Conservation (phyloP, 2,329 filamentous ascomycete species). For the Colletotrichum navitas region DNA sequence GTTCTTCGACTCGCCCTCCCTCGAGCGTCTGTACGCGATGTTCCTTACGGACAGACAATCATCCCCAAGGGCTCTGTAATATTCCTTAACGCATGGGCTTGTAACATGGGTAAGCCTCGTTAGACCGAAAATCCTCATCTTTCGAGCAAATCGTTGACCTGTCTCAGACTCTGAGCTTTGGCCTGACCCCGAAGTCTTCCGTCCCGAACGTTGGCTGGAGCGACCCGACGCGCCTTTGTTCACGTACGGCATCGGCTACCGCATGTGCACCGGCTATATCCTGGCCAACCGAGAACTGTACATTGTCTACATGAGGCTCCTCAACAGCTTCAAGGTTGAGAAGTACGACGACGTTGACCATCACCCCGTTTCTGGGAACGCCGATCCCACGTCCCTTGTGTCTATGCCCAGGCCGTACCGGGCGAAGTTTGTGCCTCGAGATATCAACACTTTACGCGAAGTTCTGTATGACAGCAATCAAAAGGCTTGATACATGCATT, state of each 20-base stretch:
- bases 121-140: background rate
- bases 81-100: slow-evolving; percentile 77
- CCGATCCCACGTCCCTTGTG: slow-evolving; percentile 73
- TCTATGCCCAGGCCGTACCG: slow-evolving; percentile 70
- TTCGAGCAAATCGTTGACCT: background rate
- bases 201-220: slow-evolving; percentile 70
- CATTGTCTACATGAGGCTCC: slow-evolving; percentile 71
- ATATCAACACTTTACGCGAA: background rate
- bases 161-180: slow-evolving; percentile 64
- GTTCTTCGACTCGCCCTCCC: slow-evolving; percentile 74
- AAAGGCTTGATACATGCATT: background rate
- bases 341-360: slow-evolving; percentile 67
- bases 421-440: slow-evolving; percentile 68
- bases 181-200: slow-evolving; percentile 64
- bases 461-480: background rate
- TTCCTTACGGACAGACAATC: slow-evolving; percentile 67
- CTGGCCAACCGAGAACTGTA: slow-evolving; percentile 76
- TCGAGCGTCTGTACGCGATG: slow-evolving; percentile 70
- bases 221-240: slow-evolving; percentile 74
- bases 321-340: slow-evolving; percentile 72
- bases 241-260: slow-evolving; percentile 74
- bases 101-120: slow-evolving; percentile 70
- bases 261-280: slow-evolving; percentile 75
- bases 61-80: slow-evolving; percentile 74
- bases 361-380: slow-evolving; percentile 70